Evolutionary conservation across 2,329 filamentous ascomycete species (phyloP).

Genomic region (Hypocreales sp.): DNA sequence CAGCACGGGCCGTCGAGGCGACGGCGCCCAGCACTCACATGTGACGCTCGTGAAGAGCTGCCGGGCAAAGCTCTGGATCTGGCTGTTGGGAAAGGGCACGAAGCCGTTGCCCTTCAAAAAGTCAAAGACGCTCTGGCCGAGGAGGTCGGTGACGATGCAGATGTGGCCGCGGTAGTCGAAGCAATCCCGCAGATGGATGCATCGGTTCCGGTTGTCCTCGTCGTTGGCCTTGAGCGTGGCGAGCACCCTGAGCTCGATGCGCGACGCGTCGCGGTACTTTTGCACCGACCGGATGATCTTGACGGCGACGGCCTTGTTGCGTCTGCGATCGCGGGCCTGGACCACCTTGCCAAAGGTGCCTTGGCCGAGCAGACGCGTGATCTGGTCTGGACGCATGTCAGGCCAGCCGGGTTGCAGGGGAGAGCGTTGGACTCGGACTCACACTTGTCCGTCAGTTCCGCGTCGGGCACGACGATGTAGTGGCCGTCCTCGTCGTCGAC

Average conservation of each 20-base stretch:
- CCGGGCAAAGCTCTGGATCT: constrained; percentile 92
- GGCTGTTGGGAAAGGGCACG: constrained; percentile 93
- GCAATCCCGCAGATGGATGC: constrained; percentile 90
- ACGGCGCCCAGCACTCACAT: constrained; percentile 45
- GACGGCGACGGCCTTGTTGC: constrained; percentile 71
- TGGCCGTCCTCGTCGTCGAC: constrained; percentile 95
- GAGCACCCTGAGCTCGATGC: constrained; percentile 85
- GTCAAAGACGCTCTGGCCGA: constrained; percentile 95
- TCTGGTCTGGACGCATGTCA: constrained; percentile 48
- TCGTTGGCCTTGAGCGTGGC: constrained; percentile 89
- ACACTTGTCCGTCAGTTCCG: constrained; percentile 81
- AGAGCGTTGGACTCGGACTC: too few species aligned
- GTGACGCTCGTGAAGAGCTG: constrained; percentile 97
- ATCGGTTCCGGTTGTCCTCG: constrained; percentile 80
- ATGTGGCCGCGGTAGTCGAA: constrained; percentile 98
- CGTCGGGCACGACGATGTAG: constrained; percentile 83
- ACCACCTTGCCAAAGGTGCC: constrained; percentile 98
- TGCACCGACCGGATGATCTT: constrained; percentile 98
- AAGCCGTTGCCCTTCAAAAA: constrained; percentile 93
- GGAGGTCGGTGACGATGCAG: constrained; percentile 62
- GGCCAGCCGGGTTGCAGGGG: too few species aligned
- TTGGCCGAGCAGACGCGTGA: constrained; percentile 80
- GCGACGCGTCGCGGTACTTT: constrained; percentile 91
- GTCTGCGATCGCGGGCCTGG: constrained; percentile 68
- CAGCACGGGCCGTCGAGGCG: background rate